Base-by-base conservation (phyloP, 306 rosid genomes). In the Lagenaria siceraria region DNA sequence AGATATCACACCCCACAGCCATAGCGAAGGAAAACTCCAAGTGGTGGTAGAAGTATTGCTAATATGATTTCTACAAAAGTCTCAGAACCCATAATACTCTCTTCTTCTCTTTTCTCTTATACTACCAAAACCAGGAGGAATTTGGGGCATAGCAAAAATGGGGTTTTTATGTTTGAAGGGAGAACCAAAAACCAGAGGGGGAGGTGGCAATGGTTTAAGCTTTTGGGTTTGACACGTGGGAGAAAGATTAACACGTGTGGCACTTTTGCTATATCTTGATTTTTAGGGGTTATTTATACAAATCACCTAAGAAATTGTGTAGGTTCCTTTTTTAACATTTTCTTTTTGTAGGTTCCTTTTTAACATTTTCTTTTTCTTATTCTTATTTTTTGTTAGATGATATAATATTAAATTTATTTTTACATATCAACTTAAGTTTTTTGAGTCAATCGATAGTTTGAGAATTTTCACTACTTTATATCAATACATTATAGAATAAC, bases 21-120 rank as follows among this genome's bases (percentile, higher is more conserved):
- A 48, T 61, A 60, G 27, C 80, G 72, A 31, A 77, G 72, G 80
- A 77, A 77, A 27, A 77, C 80, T 77, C 80, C 80, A 13, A 77
- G 29, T 0, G 72, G 80, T 8, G 80, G 80, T 0, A 77, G 29
- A 29, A 77, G 42, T 8, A 77, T 77, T 24, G 80, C 80, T 8
- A 77, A 22, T 29, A 77, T 8, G 56, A 77, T 48, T 31, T 77
- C 80, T 24, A 77, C 22, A 21, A 76, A 54, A n/a, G 79, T 76
- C 10, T 58, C 79, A 4, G 79, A 76, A 76, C 79, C 79, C 69
- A 66, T 66, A 18, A 75, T 77, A 38, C 2, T 8, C 8, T 5
- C 58, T 10, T 65, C 43, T 15, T 7, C 31, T 29, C 33, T 29
- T 61, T 29, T 62, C 48, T 64, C 0, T 65, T 5, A 8, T 7